These are phyloP conservation scores for Tothia fuscella DNA, from an alignment of 2,329 filamentous ascomycete genomes.

Conservation along the genomic window DNA sequence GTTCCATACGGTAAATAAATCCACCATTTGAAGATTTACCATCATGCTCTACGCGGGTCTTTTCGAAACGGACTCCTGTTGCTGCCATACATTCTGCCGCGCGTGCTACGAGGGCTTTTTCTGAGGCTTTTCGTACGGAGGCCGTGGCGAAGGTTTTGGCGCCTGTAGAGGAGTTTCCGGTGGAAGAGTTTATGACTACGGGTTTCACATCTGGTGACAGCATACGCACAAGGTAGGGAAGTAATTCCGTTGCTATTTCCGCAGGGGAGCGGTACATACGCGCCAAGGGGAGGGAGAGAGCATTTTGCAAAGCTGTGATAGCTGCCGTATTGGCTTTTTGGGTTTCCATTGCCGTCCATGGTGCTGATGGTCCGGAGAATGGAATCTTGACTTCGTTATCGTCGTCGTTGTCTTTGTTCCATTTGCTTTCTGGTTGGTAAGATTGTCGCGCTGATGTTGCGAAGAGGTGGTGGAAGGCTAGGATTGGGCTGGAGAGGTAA, in stretches of 20 bases:
- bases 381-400: slow-evolving; percentile 30
- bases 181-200: slow-evolving; percentile 70
- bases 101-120: slow-evolving; percentile 67
- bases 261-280: slow-evolving; percentile 70
- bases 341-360: slow-evolving; percentile 70
- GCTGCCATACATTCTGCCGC: slow-evolving; percentile 76
- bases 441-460: slow-evolving; percentile 39
- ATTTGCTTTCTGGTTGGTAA: slow-evolving; percentile 16
- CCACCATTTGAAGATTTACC: slow-evolving; percentile 34
- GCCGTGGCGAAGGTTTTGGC: slow-evolving; percentile 45
- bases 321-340: slow-evolving; percentile 66
- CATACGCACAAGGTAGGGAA: slow-evolving; percentile 75
- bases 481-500: slow-evolving; percentile 74
- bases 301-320: slow-evolving; percentile 60
- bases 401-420: slow-evolving; percentile 28
- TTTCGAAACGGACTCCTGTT: slow-evolving; percentile 69
- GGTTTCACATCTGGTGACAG: slow-evolving; percentile 85
- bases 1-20: slow-evolving; percentile 92
- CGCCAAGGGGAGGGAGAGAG: slow-evolving; percentile 57
- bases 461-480: slow-evolving; percentile 88
- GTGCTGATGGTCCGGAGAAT: slow-evolving; percentile 71
- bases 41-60: slow-evolving; percentile 64
- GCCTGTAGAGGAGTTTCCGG: slow-evolving; percentile 29
- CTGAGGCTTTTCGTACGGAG: slow-evolving; percentile 75
- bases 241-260: slow-evolving; percentile 65